Conservation (phyloP, 805 yeast genomes). For the Wickerhamiella nectarea region DNA sequence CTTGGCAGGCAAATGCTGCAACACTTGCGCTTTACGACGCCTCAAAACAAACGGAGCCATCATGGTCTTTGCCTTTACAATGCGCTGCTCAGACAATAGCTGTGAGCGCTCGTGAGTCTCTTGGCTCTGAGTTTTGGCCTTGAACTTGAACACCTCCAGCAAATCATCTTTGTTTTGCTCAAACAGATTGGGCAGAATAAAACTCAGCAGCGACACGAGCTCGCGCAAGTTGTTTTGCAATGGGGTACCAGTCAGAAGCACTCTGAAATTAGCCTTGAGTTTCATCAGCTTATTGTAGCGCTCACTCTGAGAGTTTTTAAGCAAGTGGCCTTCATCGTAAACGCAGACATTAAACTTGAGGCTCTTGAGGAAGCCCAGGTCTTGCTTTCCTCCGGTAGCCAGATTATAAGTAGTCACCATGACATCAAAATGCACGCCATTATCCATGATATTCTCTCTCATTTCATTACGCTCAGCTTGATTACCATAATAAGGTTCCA, state of each 20-base stretch:
- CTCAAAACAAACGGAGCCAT: conserved; percentile 95
- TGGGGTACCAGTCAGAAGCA: conserved; percentile 92
- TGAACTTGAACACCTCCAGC: conserved; percentile 72
- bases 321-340: conserved; percentile 95
- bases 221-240: conserved; percentile 86
- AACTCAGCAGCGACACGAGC: conserved; percentile 76
- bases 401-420: conserved; percentile 86
- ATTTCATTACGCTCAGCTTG: conserved; percentile 73
- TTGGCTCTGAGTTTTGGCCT: conserved; percentile 51
- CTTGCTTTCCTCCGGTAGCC: conserved; percentile 77
- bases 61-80: conserved; percentile 87
- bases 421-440: conserved; percentile 56
- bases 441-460: conserved; percentile 48
- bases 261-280: conserved; percentile 67
- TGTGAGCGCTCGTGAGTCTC: conserved; percentile 20
- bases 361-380: conserved; percentile 60
- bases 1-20: conserved; percentile 77
- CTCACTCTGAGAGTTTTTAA: conserved; percentile 79
- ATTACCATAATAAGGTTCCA: conserved; percentile 90
- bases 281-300: conserved; percentile 79
- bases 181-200: conserved; percentile 76
- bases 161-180: conserved; percentile 71
- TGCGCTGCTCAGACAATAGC: conserved; percentile 78
- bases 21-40: conserved; percentile 82
- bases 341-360: conserved; percentile 76